Evolutionary conservation across 805 yeast genomes (phyloP), one percentile per base, ranked within the genome.

Genomic region (Sugiyamaella mastotermitis): DNA sequence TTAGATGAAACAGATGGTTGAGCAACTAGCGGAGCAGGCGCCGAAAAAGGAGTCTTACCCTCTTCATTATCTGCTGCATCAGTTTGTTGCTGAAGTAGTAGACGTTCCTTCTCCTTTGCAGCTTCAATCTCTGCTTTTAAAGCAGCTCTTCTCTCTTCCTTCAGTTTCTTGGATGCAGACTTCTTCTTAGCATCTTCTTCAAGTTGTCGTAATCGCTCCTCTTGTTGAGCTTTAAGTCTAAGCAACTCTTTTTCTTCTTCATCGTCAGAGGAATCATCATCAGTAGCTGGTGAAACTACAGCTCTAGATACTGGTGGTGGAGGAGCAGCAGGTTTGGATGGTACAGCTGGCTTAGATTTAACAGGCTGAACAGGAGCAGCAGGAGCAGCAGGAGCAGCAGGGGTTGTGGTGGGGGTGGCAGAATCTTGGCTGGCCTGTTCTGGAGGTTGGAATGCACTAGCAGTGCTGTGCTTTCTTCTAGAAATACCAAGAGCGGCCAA

Each of bases 401-500:
- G 38, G 14, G 46, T 17, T 7, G 40, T 15, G 13, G 43, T 5
- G 3, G 47, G 40, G 16, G 40, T 25, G 11, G 40, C 35, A 3
- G 50, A 25, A 3, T 15, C 35, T 19, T 20, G 14, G 5, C 28
- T 11, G 13, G 43, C 31, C 17, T 24, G 41, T 13, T 38, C 31
- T 3, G 56, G 54, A 13, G 54, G 49, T 5, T 23, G 32, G 29
- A 47, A 42, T 4, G 55, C 47, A 16, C 47, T 24, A 15, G 47
- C 39, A 18, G 40, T 35, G 6, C 26, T 37, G 40, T 54, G 47
- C 17, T 48, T 46, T 27, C 48, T 47, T 62, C 55, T 50, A n/a
- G 44, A 44, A 42, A 85, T 72, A 2, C 95, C 95, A 41, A 86
- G 68, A 45, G 79, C 82, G 2, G 94, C 94, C 52, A 86, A 68